These are phyloP conservation scores for Apiospora pterosperma DNA, from an alignment of 2,329 filamentous ascomycete genomes.

Conservation along the genomic window DNA sequence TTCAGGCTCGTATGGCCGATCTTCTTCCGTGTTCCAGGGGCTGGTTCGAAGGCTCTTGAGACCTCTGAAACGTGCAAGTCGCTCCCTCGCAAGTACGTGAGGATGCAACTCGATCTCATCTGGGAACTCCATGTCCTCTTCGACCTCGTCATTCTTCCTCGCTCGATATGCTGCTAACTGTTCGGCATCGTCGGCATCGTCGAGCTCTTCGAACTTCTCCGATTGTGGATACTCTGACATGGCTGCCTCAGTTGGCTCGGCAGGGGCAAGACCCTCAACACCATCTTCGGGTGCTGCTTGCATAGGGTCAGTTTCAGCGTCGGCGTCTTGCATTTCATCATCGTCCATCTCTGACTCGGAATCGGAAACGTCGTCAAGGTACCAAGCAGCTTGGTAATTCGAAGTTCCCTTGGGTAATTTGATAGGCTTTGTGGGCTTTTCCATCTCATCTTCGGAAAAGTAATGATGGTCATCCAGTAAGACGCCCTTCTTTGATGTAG, in stretches of 20 bases:
- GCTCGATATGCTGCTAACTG: conserved; percentile 79
- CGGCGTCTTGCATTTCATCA: conserved; percentile 45
- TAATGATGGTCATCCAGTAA: conserved; percentile 96
- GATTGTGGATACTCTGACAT: conserved; percentile 91
- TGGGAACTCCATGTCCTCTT: conserved; percentile 92
- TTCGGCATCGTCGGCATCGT: conserved; percentile 75
- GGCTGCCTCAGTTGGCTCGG: conserved; percentile 70
- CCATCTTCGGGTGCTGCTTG: conserved; percentile 75
- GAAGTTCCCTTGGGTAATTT: conserved; percentile 88
- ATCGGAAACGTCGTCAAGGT: conserved; percentile 70
- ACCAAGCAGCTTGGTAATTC: conserved; percentile 93
- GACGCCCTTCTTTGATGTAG: conserved; percentile 73
- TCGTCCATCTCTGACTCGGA: conserved; percentile 75
- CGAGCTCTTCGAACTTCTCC: conserved; percentile 82
- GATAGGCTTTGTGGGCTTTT: conserved; percentile 43
- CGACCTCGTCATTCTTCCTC: conserved; percentile 73
- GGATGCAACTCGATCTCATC: conserved; percentile 96
- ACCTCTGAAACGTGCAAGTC: conserved; percentile 82
- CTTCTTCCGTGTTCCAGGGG: conserved; percentile 84
- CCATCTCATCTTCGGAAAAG: conserved; percentile 82
- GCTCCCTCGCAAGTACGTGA: conserved; percentile 78
- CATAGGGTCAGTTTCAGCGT: conserved; percentile 36
- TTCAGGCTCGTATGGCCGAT: conserved; percentile 80
- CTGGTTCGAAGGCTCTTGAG: conserved; percentile 88
- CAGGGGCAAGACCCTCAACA: conserved; percentile 63